Conservation (phyloP, 495 filamentous ascomycete genomes). For the Lophium mytilinum region DNA sequence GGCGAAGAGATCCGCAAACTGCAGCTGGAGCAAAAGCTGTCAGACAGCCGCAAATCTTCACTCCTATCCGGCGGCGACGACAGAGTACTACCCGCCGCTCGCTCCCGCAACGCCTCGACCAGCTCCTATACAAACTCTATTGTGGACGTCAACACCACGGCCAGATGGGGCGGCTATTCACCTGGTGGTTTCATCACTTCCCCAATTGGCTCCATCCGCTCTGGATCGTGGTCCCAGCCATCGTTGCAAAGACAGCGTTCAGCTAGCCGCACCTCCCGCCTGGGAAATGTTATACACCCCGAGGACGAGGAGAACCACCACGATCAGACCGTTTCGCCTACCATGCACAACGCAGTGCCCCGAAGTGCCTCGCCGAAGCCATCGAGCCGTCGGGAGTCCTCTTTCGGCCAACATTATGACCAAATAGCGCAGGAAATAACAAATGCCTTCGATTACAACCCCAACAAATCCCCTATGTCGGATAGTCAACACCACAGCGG, state of each 20-base stretch:
- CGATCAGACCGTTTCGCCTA: slow-evolving; percentile 12
- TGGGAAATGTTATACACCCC: slow-evolving; percentile 20
- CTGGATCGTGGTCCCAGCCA: slow-evolving; percentile 31
- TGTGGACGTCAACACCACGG: slow-evolving; percentile 55
- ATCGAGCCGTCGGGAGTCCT: slow-evolving; percentile 29
- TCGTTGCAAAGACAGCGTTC: slow-evolving; percentile 47
- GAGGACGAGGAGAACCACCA: slow-evolving; percentile 8
- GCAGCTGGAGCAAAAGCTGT: slow-evolving; percentile 66
- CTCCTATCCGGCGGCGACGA: slow-evolving; percentile 11
- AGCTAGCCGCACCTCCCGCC: slow-evolving; percentile 40
- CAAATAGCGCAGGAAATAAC: slow-evolving; percentile 24
- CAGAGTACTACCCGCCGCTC: slow-evolving; percentile 16
- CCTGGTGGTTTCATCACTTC: slow-evolving; percentile 59
- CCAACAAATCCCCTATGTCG: neutral
- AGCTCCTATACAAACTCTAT: slow-evolving; percentile 54
- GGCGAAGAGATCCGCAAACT: slow-evolving; percentile 74
- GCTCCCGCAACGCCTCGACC: slow-evolving; percentile 41
- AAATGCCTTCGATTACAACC: slow-evolving; percentile 11
- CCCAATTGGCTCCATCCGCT: slow-evolving; percentile 53
- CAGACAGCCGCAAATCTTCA: slow-evolving; percentile 32
- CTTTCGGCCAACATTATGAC: slow-evolving; percentile 24
- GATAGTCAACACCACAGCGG: neutral
- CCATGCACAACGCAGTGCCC: slow-evolving; percentile 11
- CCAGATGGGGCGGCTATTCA: slow-evolving; percentile 64
- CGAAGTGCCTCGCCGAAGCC: slow-evolving; percentile 22